Conservation (phyloP, 2,329 filamentous ascomycete species). For the Hymenoscyphus infarciens region DNA sequence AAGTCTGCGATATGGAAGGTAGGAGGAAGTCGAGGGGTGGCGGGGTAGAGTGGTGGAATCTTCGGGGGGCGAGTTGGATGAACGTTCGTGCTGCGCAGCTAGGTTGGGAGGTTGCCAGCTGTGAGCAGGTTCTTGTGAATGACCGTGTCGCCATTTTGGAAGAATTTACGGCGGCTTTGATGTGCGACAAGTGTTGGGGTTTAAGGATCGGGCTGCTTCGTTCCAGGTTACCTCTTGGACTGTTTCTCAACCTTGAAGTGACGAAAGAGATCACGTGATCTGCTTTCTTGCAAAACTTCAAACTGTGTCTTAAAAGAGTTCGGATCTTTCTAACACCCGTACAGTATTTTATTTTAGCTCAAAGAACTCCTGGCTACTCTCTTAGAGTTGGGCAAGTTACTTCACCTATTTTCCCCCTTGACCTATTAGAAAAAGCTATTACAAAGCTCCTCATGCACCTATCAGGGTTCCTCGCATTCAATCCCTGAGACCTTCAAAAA, state of each 20-base stretch:
- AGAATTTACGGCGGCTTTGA: not conserved
- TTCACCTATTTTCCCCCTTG: too few relatives aligned
- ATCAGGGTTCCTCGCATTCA: not conserved
- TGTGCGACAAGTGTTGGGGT: not conserved
- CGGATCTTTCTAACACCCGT: too few relatives aligned
- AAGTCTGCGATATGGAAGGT: constrained; percentile 17
- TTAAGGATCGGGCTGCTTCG: not conserved
- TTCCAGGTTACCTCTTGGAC: not conserved
- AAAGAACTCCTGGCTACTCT: too few relatives aligned
- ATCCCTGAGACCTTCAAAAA: not conserved
- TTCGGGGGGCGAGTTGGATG: constrained; percentile 28
- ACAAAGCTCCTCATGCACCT: not conserved
- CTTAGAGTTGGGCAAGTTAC: too few relatives aligned
- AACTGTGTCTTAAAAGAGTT: too few relatives aligned
- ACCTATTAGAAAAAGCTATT: not conserved
- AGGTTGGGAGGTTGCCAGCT: constrained; percentile 18
- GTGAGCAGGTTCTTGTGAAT: constrained; percentile 25
- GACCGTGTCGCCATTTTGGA: constrained; percentile 28
- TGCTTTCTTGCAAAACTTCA: too few relatives aligned
- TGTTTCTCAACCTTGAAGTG: not conserved
- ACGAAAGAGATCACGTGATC: too few relatives aligned
- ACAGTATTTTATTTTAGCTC: not conserved
- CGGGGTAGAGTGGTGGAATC: constrained; percentile 22
- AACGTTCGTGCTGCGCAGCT: constrained; percentile 29
- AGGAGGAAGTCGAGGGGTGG: constrained; percentile 32